phyloP scores from a whole-genome alignment of 1,284 basidiomycete genomes.

The Stereum hirsutum region DNA sequence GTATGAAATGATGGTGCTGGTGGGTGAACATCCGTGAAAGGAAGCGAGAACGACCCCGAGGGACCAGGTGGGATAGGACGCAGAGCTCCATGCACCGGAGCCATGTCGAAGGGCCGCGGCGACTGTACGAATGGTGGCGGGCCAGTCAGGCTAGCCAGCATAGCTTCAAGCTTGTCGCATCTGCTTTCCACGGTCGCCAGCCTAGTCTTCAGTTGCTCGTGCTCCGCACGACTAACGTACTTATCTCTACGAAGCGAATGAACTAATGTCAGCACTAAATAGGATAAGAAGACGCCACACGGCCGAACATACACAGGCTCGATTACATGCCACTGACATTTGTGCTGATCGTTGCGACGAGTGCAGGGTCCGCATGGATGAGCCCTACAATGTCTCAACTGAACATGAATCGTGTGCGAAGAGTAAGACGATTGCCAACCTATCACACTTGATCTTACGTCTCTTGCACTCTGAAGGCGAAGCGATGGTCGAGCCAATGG shows the following conservation, averaged over 20 bases:
- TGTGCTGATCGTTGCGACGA: constrained; percentile 41
- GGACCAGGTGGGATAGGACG: background rate
- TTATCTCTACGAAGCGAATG: constrained; percentile 40
- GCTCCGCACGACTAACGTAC: constrained; percentile 43
- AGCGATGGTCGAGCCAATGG: background rate
- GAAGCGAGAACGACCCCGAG: background rate
- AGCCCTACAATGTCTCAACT: constrained; percentile 23
- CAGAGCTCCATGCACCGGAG: constrained; percentile 4
- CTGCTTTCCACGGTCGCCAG: too few species aligned
- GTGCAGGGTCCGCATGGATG: constrained; percentile 50
- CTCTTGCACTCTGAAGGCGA: constrained; percentile 41
- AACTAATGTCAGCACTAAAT: constrained; percentile 4
- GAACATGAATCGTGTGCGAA: constrained; percentile 9
- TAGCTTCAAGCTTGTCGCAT: constrained; percentile 30
- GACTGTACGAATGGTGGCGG: background rate
- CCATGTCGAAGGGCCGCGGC: constrained; percentile 2
- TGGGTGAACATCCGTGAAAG: background rate
- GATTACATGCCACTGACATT: constrained; percentile 49
- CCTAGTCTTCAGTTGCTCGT: constrained; percentile 37
- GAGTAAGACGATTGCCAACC: constrained; percentile 24
- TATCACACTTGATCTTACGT: constrained; percentile 55
- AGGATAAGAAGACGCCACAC: constrained; percentile 11
- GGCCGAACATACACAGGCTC: constrained; percentile 40
- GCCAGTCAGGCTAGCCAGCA: constrained; percentile 14
- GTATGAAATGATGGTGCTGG: constrained; percentile 4